phyloP scores from a whole-genome alignment of 2,329 filamentous ascomycete genomes.

The Chaetomiaceae sp. region DNA sequence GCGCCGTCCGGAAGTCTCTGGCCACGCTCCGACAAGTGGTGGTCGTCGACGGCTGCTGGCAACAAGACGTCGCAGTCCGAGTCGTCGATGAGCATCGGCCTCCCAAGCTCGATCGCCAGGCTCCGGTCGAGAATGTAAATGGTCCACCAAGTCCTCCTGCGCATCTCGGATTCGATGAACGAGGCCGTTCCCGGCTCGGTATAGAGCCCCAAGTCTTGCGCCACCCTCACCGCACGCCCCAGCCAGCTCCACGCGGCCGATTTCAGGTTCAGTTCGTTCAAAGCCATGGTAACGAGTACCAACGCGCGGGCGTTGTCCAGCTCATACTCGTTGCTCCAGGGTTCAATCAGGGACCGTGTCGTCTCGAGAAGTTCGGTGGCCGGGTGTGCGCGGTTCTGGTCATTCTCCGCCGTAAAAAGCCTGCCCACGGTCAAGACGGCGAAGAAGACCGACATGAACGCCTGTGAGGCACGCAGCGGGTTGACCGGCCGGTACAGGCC shows the following conservation, averaged over 20 bases:
- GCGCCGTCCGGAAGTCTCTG: slow-evolving; percentile 48
- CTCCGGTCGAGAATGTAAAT: slow-evolving; percentile 85
- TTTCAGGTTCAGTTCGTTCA: slow-evolving; percentile 81
- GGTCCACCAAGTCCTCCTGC: slow-evolving; percentile 87
- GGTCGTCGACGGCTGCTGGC: slow-evolving; percentile 76
- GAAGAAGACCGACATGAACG: slow-evolving; percentile 78
- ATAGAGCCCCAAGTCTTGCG: slow-evolving; percentile 80
- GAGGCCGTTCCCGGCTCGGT: slow-evolving; percentile 69
- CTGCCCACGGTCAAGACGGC: slow-evolving; percentile 78
- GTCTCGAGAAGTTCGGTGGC: slow-evolving; percentile 65
- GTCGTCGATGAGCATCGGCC: slow-evolving; percentile 79
- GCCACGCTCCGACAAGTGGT: slow-evolving; percentile 61
- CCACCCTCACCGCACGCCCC: slow-evolving; percentile 70
- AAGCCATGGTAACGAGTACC: slow-evolving; percentile 70
- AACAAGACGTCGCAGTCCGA: slow-evolving; percentile 80
- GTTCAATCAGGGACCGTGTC: slow-evolving; percentile 66
- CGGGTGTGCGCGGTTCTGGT: slow-evolving; percentile 49
- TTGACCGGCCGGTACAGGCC: slow-evolving; percentile 65
- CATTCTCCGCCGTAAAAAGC: slow-evolving; percentile 61
- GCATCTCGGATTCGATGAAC: slow-evolving; percentile 76
- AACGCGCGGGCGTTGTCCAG: slow-evolving; percentile 71
- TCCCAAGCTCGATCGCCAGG: slow-evolving; percentile 73
- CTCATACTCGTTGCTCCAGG: slow-evolving; percentile 74
- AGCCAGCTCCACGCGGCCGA: slow-evolving; percentile 85
- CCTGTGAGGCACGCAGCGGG: slow-evolving; percentile 56